Evolutionary conservation across 768 basidiomycete species (phyloP).

Genomic region (Hirschioporus abietinus): DNA sequence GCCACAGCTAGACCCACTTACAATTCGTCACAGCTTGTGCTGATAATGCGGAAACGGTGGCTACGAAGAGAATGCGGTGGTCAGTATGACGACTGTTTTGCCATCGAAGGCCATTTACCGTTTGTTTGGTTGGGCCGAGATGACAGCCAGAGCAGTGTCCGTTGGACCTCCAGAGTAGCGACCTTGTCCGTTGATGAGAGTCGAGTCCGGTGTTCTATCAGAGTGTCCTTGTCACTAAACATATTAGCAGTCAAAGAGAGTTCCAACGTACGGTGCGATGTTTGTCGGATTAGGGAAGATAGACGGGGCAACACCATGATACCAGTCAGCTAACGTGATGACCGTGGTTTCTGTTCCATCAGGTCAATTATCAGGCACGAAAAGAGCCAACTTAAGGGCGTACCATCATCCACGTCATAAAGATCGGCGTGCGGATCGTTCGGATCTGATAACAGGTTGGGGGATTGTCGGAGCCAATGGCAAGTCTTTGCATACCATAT

Average conservation of each 20-base stretch:
- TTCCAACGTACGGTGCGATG: not conserved
- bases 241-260: not conserved
- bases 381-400: not conserved
- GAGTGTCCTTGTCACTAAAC: not conserved
- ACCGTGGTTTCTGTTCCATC: conserved; percentile 34
- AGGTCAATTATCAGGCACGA: not conserved
- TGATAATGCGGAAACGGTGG: conserved; percentile 34
- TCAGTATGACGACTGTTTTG: not conserved
- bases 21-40: conserved; percentile 10
- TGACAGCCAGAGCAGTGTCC: not conserved
- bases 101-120: conserved; percentile 26
- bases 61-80: conserved; percentile 13
- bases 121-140: not conserved
- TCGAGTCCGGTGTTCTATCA: conserved; percentile 12
- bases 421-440: conserved; percentile 6
- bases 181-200: conserved; percentile 11
- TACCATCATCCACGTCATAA: conserved; percentile 8
- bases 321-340: conserved; percentile 46
- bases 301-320: conserved; percentile 13
- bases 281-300: conserved; percentile 7
- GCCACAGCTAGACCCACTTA: not conserved
- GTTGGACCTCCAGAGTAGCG: conserved; percentile 11
- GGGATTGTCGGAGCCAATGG: not conserved
- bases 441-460: conserved; percentile 5
- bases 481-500: conserved; percentile 4